These are phyloP conservation scores for Rhododendron williamsianum DNA, from an alignment of 148 eudicot species.

Conservation along the genomic window DNA sequence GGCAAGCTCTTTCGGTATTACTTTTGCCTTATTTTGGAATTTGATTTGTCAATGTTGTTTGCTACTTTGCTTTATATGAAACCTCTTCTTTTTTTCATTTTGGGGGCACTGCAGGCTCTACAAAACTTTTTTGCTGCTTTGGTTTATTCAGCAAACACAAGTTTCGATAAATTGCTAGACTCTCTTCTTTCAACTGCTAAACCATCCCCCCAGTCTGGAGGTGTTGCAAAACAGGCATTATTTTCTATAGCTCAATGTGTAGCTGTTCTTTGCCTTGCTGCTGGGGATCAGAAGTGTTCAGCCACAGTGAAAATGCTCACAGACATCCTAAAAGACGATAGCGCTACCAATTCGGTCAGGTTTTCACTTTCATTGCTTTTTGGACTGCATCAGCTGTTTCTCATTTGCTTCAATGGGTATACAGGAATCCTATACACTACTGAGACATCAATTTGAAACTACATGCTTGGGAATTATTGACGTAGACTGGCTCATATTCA, in stretches of 20 bases:
- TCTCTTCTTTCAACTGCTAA: slow-evolving; percentile 89
- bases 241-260: slow-evolving; percentile 96
- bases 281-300: slow-evolving; percentile 75
- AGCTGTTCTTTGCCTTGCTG: slow-evolving; percentile 98
- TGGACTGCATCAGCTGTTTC: background rate
- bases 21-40: slow-evolving; percentile 1
- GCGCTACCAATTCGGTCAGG: slow-evolving; percentile 66
- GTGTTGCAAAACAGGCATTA: slow-evolving; percentile 92
- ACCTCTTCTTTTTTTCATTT: slow-evolving; percentile 2
- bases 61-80: slow-evolving; percentile 10
- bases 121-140: slow-evolving; percentile 81
- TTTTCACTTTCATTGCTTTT: background rate
- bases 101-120: slow-evolving; percentile 53
- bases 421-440: background rate
- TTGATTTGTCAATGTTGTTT: slow-evolving; percentile 11
- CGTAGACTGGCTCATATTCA: background rate
- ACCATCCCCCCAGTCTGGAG: slow-evolving; percentile 78
- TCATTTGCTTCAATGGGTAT: background rate
- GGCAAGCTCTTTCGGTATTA: slow-evolving; percentile 89
- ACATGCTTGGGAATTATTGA: background rate
- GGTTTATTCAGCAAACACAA: slow-evolving; percentile 83
- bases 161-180: slow-evolving; percentile 81
- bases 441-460: background rate
- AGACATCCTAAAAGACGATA: slow-evolving; percentile 66
- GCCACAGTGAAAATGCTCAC: slow-evolving; percentile 86